These are phyloP conservation scores for Malbranchea cinnamomea DNA, from an alignment of 2,329 filamentous ascomycete genomes.

Conservation along the genomic window DNA sequence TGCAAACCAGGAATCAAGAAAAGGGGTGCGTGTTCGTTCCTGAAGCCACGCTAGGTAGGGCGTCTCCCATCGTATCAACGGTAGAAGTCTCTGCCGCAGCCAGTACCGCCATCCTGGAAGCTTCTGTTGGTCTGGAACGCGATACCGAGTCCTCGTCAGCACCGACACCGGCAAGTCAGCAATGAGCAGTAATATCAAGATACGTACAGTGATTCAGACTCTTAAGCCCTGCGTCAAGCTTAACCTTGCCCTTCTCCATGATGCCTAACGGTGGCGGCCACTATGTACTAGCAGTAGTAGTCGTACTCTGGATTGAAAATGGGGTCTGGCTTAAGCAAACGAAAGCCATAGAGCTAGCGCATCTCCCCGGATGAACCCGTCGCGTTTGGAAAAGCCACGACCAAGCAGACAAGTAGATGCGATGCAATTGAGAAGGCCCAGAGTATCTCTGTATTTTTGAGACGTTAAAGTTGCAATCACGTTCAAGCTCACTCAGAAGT, in stretches of 20 bases:
- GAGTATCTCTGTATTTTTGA: no score
- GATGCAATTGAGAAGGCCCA: no score
- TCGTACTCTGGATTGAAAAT: no score
- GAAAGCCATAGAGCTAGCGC: conserved; percentile 3
- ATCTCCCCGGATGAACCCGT: no score
- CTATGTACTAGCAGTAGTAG: conserved; percentile 8
- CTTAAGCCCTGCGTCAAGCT: conserved; percentile 53
- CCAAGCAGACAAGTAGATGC: conserved; percentile 1
- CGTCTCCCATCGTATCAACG: conserved; percentile 85
- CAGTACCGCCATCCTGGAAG: conserved; percentile 81
- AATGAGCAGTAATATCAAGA: conserved; percentile 2
- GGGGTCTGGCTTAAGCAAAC: no score
- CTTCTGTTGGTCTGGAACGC: conserved; percentile 62
- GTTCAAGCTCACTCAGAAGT: no score
- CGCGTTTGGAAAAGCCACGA: no score
- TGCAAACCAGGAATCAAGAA: conserved; percentile 91
- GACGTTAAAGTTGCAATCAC: no score
- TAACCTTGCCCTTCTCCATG: conserved; percentile 26
- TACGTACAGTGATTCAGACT: conserved; percentile 59
- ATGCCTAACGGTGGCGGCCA: conserved; percentile 6
- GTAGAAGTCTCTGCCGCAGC: conserved; percentile 66
- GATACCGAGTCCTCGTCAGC: no score
- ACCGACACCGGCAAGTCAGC: no score
- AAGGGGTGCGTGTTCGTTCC: conserved; percentile 60
- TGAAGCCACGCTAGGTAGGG: conserved; percentile 84